A percentile compares a stretch with the other conserved stretches of the same genome.
Evolutionary conservation across 2,329 filamentous ascomycete species (phyloP).

Genomic region (Colletotrichum cuscutae): DNA sequence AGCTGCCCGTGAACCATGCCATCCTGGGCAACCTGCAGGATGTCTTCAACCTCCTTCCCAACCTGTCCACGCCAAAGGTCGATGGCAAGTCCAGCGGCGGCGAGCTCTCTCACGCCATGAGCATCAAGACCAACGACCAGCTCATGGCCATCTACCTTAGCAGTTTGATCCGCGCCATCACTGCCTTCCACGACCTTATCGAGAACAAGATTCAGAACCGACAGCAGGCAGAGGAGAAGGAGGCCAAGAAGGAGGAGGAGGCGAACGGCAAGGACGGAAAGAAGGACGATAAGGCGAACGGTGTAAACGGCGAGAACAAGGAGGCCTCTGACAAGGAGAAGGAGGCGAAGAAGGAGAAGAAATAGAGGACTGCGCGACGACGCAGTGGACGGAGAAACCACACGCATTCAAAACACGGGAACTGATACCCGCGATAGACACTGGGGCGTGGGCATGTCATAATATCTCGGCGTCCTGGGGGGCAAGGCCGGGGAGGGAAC

Average conservation of each 20-base stretch:
- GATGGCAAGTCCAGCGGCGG: slow-evolving; percentile 74
- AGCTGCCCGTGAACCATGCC: slow-evolving; percentile 95
- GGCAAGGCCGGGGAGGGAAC: slow-evolving; percentile 22
- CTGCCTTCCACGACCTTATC: slow-evolving; percentile 98
- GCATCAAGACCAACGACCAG: slow-evolving; percentile 98
- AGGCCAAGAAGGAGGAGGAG: slow-evolving; percentile 83
- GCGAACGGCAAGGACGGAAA: slow-evolving; percentile 68
- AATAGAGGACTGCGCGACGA: slow-evolving; percentile 38
- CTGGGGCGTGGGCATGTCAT: slow-evolving; percentile 32
- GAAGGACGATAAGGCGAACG: slow-evolving; percentile 59
- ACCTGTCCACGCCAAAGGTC: slow-evolving; percentile 85
- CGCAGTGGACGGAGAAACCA: slow-evolving; percentile 8
- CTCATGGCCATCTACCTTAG: slow-evolving; percentile 98
- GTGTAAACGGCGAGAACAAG: slow-evolving; percentile 58
- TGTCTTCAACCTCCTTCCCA: slow-evolving; percentile 97
- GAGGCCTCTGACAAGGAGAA: slow-evolving; percentile 57
- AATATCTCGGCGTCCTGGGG: slow-evolving; percentile 34
- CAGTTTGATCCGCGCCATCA: slow-evolving; percentile 96
- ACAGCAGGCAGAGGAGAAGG: slow-evolving; percentile 96
- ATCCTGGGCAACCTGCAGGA: slow-evolving; percentile 99
- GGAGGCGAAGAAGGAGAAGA: slow-evolving; percentile 64
- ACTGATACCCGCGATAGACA: slow-evolving; percentile 35
- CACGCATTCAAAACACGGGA: slow-evolving; percentile 18
- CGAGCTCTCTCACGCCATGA: slow-evolving; percentile 96
- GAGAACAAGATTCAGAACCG: slow-evolving; percentile 99